Conservation (phyloP, 108 stramenopile genomes). For the Bacterosira constricta region DNA sequence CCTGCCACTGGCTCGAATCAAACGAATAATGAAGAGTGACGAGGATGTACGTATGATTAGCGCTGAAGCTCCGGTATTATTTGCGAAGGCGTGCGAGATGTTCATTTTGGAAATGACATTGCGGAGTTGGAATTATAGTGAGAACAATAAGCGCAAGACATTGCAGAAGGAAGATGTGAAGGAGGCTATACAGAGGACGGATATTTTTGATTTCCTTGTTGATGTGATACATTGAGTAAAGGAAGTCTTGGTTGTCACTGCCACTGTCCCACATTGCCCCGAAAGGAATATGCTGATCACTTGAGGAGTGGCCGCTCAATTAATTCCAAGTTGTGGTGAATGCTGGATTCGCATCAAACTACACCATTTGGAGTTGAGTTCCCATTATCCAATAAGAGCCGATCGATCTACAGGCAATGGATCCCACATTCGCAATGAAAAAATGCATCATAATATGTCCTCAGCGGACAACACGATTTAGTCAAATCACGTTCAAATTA, state of each 20-base stretch:
- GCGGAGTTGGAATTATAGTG: slow-evolving; percentile 83
- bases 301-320: no score
- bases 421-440: no score
- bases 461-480: no score
- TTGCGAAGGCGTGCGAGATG: slow-evolving; percentile 98
- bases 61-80: slow-evolving; percentile 97
- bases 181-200: slow-evolving; percentile 86
- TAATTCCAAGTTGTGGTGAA: no score
- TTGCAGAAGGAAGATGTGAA: slow-evolving; percentile 89
- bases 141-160: slow-evolving; percentile 83
- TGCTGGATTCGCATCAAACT: no score
- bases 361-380: no score
- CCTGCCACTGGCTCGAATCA: slow-evolving; percentile 95
- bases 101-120: slow-evolving; percentile 98
- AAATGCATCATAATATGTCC: no score
- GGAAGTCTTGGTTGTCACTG: neutral
- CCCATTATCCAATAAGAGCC: no score
- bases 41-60: slow-evolving; percentile 97
- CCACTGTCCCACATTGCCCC: no score
- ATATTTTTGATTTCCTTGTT: slow-evolving; percentile 89
- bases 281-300: no score
- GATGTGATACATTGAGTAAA: slow-evolving; percentile 74
- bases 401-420: no score
- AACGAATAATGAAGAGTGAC: slow-evolving; percentile 99
- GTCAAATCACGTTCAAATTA: no score